Percentiles rank a stretch among this genome's conserved stretches.
phyloP scores from a whole-genome alignment of 805 yeast genomes.

The Myxozyma udenii region DNA sequence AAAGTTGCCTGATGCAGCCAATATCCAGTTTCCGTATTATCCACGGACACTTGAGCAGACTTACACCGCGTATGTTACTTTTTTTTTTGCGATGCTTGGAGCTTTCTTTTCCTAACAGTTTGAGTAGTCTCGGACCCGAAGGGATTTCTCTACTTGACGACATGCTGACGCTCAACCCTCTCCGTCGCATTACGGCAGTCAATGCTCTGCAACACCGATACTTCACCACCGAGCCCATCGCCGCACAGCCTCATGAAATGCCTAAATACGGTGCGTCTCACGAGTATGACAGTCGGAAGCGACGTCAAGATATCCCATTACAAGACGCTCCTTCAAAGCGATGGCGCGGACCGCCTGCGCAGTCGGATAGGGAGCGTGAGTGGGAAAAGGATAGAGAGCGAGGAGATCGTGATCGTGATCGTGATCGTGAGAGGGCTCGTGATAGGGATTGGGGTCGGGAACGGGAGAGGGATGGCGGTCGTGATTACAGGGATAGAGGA shows the following conservation, averaged over 20 bases:
- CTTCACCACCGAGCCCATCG: conserved; percentile 65
- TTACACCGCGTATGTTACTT: conserved; percentile 47
- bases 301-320: conserved; percentile 1
- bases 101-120: background rate
- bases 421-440: too few relatives aligned
- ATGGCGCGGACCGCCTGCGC: too few relatives aligned
- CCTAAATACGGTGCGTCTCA: conserved; percentile 82
- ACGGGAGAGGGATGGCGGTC: too few relatives aligned
- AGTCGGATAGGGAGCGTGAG: too few relatives aligned
- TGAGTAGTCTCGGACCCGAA: conserved; percentile 34
- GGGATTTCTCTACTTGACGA: conserved; percentile 60
- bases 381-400: too few relatives aligned
- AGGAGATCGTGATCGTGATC: too few relatives aligned
- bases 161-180: conserved; percentile 68
- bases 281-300: conserved; percentile 58
- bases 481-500: too few relatives aligned
- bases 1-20: conserved; percentile 52
- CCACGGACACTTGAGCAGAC: conserved; percentile 39
- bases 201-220: conserved; percentile 71
- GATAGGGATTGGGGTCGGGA: too few relatives aligned
- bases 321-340: too few relatives aligned
- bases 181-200: conserved; percentile 68
- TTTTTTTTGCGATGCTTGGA: background rate
- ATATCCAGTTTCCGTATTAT: conserved; percentile 3
- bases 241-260: conserved; percentile 53